Evolutionary conservation across 2,329 filamentous ascomycete genomes (phyloP), one percentile per base, ranked within the genome.

Genomic region (Ustilaginoidea virens): DNA sequence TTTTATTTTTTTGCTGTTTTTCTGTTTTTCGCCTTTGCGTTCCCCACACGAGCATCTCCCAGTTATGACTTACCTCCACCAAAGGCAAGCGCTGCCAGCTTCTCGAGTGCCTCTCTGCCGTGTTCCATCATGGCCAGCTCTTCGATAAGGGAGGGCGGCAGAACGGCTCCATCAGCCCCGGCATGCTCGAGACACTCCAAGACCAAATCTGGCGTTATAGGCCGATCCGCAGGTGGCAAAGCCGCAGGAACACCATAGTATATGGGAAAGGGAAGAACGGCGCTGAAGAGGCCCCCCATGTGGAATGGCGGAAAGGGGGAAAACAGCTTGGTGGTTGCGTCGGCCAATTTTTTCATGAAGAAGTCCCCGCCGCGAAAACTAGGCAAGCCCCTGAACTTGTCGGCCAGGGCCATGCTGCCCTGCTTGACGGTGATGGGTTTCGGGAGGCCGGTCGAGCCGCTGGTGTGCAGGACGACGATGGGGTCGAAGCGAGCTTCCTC

Each of bases 91-190:
- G 38, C 38, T 0, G 51, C 41, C 2, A 62, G 29, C 23, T 48
- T 53, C 7, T 31, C 32, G 5, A 65, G 37, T 0, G 39, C 29
- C 4, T 42, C 37, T 3, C 54, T 33, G 3, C 48, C 39, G 2
- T 51, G 39, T 0, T 49, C 39, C 8, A 35, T 41, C 20, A 51
- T 43, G 33, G 49, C 52, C 42, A 64, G 43, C 4, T 62, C 57
- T 23, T 61, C 59, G 1, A 64, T 25, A 11, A 63, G 45, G 0
- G 53, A 49, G 1, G 59, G 59, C 2, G 56, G 46, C 7, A 56
- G 30, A 1, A 53, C n/a, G 0, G 42, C 33, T 2, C 42, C 38
- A 10, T 55, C 45, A 1, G 44, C 37, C 1, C 43, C 35, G 5
- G 42, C 34, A 18, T 52, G 21, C 1, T 43, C 20, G 7, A 58